These are phyloP conservation scores for Oryza longistaminata DNA, from an alignment of 176 grass and related monocot genomes.

Conservation along the genomic window DNA sequence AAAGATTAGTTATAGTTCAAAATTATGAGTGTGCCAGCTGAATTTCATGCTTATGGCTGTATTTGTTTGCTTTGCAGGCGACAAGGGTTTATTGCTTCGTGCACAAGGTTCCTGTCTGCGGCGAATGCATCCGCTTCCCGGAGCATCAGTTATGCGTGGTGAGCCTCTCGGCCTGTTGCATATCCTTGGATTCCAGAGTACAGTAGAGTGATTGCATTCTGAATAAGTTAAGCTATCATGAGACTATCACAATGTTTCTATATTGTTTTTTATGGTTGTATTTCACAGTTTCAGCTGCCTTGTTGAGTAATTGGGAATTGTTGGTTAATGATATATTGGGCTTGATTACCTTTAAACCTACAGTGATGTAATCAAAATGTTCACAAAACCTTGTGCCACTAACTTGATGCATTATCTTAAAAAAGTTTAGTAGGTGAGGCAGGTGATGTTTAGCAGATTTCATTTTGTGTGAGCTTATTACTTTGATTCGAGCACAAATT, in stretches of 20 bases:
- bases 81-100: constrained; percentile 99
- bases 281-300: neutral
- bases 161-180: constrained; percentile 30
- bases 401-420: no score
- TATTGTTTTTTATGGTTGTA: constrained; percentile 25
- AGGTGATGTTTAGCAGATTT: no score
- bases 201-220: no score
- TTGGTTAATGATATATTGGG: constrained; percentile 23
- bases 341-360: neutral
- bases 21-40: neutral
- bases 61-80: constrained; percentile 57
- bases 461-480: no score
- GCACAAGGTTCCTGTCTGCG: constrained; percentile 92
- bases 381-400: no score
- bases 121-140: constrained; percentile 93
- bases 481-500: no score
- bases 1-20: no score
- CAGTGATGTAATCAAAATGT: neutral
- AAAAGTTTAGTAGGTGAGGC: no score
- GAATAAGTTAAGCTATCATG: constrained; percentile 1
- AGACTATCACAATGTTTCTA: neutral
- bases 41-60: constrained; percentile 25
- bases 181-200: neutral
- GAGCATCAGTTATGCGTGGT: constrained; percentile 97
- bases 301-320: neutral